Conservation (phyloP, 371 early-diverging fungal species). For the Lichtheimia ramosa region DNA sequence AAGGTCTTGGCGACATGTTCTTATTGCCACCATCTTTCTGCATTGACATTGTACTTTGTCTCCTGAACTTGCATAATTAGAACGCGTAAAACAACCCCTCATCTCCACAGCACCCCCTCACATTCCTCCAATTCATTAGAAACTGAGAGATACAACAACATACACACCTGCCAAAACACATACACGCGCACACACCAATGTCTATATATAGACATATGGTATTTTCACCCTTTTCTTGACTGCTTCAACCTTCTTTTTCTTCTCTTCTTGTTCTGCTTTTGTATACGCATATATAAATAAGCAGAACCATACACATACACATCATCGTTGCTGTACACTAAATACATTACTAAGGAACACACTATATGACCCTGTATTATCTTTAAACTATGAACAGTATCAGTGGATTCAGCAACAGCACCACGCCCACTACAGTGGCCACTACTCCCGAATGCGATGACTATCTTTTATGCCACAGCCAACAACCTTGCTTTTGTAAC, state of each 20-base stretch:
- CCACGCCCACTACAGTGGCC: slow-evolving; percentile 1
- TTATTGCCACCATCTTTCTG: no score
- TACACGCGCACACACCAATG: not conserved
- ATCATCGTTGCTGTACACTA: not conserved
- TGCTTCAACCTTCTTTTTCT: not conserved
- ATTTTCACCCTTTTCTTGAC: not conserved
- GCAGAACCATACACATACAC: not conserved
- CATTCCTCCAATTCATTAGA: slow-evolving; percentile 1
- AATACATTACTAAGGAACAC: not conserved
- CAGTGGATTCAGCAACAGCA: not conserved
- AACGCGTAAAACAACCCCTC: not conserved
- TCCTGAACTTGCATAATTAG: slow-evolving; percentile 1
- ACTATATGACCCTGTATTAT: not conserved
- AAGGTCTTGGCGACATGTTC: no score
- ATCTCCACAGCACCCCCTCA: not conserved
- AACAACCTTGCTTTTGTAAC: no score
- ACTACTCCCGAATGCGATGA: slow-evolving; percentile 1
- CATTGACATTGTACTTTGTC: no score
- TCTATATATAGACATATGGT: slow-evolving; percentile 2
- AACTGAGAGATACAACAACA: not conserved
- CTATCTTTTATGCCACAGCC: not conserved
- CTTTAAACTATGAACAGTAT: not conserved
- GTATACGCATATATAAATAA: not conserved
- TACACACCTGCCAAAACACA: not conserved
- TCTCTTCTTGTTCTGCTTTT: not conserved